phyloP scores from a whole-genome alignment of 257 asterid species.

The Plantago ovata region DNA sequence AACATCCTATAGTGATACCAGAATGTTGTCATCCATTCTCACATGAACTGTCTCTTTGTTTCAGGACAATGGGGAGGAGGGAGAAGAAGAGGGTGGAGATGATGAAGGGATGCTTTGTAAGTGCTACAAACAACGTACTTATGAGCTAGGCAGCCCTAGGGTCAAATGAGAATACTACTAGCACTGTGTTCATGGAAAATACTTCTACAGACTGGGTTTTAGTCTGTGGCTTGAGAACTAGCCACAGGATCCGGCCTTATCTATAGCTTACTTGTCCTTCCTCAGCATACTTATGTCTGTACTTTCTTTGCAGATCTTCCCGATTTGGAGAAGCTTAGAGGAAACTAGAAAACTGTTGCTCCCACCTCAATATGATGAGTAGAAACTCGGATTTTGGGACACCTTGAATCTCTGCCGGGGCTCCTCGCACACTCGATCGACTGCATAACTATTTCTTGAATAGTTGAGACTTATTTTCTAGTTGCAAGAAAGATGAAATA shows the following conservation, averaged over 20 bases:
- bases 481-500: no score
- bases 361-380: background rate
- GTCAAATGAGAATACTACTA: no score
- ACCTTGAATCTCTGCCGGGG: background rate
- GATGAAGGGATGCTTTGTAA: conserved; percentile 93
- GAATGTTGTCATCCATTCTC: conserved; percentile 3
- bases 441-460: no score
- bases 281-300: background rate
- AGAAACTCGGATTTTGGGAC: background rate
- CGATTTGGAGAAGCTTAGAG: conserved; percentile 77
- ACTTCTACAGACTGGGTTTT: no score
- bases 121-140: conserved; percentile 25
- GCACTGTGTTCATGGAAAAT: no score
- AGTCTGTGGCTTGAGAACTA: no score
- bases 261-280: no score
- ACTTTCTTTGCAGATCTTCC: conserved; percentile 64
- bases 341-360: conserved; percentile 22
- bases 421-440: background rate
- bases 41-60: conserved; percentile 23
- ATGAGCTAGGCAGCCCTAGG: background rate
- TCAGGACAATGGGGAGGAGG: conserved; percentile 56
- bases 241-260: no score
- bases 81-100: conserved; percentile 69
- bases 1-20: background rate
- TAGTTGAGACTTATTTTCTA: no score